Conservation (phyloP, 345 rosid genomes). For the Citrus trifoliata region DNA sequence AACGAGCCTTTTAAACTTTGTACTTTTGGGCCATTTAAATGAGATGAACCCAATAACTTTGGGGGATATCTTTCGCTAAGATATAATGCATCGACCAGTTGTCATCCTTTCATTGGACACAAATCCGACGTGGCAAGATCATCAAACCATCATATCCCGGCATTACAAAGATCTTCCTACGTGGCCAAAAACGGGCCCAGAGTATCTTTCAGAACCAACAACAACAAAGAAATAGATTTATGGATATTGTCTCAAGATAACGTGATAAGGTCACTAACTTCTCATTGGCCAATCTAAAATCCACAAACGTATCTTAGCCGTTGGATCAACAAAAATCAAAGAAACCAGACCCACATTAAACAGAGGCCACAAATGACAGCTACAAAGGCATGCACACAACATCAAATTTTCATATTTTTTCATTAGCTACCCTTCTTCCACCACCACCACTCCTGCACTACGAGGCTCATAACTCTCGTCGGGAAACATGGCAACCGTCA, state of each 20-base stretch:
- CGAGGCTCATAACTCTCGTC: neutral
- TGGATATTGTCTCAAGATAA: constrained; percentile 54
- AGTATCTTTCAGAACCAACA: constrained; percentile 53
- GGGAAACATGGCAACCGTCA: constrained; percentile 66
- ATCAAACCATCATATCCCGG: neutral
- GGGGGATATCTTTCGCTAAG: neutral
- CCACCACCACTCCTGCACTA: neutral
- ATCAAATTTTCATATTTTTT: neutral
- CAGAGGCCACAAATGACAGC: constrained; percentile 34
- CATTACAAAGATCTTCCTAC: constrained; percentile 6
- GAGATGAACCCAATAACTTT: too few relatives aligned
- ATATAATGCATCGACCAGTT: neutral
- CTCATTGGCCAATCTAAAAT: constrained; percentile 32
- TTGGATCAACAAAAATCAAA: constrained; percentile 22
- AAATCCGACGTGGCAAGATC: constrained; percentile 1
- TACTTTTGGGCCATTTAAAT: too few relatives aligned
- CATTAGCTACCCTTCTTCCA: neutral
- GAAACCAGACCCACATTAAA: constrained; percentile 20
- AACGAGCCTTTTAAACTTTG: too few relatives aligned
- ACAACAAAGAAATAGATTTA: constrained; percentile 37
- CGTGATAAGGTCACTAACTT: constrained; percentile 33
- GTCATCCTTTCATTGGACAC: neutral
- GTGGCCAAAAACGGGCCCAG: constrained; percentile 34
- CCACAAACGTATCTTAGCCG: constrained; percentile 23
- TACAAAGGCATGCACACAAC: constrained; percentile 22